phyloP scores from a whole-genome alignment of 176 grass and related monocot genomes.

The Urochloa ruziziensis region DNA sequence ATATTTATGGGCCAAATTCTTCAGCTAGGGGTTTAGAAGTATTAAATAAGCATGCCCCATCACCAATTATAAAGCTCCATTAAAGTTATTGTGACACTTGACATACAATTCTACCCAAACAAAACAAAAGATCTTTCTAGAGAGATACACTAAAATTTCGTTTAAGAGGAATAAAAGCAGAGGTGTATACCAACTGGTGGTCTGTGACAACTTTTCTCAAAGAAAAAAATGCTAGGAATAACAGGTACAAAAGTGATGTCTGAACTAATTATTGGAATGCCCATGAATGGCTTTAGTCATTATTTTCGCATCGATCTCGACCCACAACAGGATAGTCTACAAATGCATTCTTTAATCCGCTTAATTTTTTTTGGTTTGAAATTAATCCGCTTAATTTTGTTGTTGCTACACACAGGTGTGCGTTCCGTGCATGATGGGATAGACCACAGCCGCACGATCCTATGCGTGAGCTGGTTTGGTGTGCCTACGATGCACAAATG shows the following conservation, averaged over 20 bases:
- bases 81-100: not conserved
- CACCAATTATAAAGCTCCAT: not conserved
- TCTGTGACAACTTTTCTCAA: not conserved
- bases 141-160: not conserved
- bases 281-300: not conserved
- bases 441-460: too few relatives aligned
- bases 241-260: conserved; percentile 3
- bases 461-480: too few relatives aligned
- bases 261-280: too few relatives aligned
- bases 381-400: too few relatives aligned
- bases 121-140: not conserved
- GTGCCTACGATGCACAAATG: too few relatives aligned
- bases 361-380: too few relatives aligned
- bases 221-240: not conserved
- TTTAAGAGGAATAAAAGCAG: not conserved
- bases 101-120: conserved; percentile 9
- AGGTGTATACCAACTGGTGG: not conserved
- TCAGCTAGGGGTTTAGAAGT: not conserved
- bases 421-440: too few relatives aligned
- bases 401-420: too few relatives aligned
- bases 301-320: not conserved
- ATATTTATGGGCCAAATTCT: conserved; percentile 29
- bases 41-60: not conserved
- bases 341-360: not conserved
- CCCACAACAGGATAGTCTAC: not conserved